Evolutionary conservation across 192 early-diverging fungal genomes (phyloP), one percentile per base, ranked within the genome.

Genomic region (Spizellomyces punctatus): DNA sequence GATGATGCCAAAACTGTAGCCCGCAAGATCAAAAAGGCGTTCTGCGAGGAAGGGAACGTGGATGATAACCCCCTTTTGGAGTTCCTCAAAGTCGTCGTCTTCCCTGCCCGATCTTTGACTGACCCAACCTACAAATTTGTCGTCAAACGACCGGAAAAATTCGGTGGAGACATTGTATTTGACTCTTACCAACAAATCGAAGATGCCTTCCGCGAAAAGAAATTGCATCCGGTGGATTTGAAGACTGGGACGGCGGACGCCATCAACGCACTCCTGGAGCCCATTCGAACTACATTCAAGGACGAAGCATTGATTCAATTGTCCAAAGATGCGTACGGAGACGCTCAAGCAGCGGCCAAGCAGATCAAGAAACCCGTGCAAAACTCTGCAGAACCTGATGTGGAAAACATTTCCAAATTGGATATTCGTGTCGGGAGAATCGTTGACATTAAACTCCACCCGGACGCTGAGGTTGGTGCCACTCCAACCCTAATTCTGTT

Each of bases 31-130:
- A 90, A 89, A 73, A 94, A 93, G 82, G 94, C 98, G 52, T 98
- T 96, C 81, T 99, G 98, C 80, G 96, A 97, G 79, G 93, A 94
- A 79, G 95, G 95, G 50, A 97, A 95, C 71, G 82, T 98, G 46
- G 81, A 84, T 12, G 89, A 94, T 64, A 99, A 99, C 82, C 96
- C 96, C 46, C 82, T 98, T 49, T 80, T 99, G 72, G 79, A 91
- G 46, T 99, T 99, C 80, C 81, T 93, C 74, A 92, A 94, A 76
- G 78, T 80, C 17, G 98, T 99, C 64, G 86, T 95, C 56, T 94
- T 99, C 83, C 96, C 98, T 22, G 78, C 93, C 59, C 85, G 87
- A 62, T 85, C 85, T n/a, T 88, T 95, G 67, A 82, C 77, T 42
- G 61, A 60, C 8, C 54, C 54, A 41, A 52, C 69, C 43, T 77